These are phyloP conservation scores for Talaromyces pinophilus DNA, from an alignment of 2,329 filamentous ascomycete genomes.

Conservation along the genomic window DNA sequence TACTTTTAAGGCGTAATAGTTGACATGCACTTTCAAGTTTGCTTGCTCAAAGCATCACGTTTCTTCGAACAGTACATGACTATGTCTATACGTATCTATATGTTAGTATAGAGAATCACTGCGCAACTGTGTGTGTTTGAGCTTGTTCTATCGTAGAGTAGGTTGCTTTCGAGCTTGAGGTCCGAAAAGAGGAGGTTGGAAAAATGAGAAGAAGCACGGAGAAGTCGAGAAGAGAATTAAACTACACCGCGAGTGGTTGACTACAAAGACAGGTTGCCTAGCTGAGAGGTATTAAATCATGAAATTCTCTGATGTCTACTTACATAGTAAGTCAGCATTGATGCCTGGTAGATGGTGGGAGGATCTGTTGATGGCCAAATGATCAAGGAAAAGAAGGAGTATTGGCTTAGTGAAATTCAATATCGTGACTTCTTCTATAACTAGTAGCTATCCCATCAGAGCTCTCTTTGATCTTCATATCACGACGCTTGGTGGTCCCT, in stretches of 20 bases:
- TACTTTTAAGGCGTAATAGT: not conserved
- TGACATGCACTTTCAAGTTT: not conserved
- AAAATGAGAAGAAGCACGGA: not conserved
- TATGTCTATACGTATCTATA: not conserved
- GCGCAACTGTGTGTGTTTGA: no score
- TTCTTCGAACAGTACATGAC: not conserved
- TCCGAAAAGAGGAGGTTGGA: no score
- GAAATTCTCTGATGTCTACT: not conserved
- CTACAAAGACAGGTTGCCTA: not conserved
- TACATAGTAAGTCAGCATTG: not conserved
- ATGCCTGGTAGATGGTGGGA: not conserved
- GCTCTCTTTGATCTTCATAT: conserved; percentile 46
- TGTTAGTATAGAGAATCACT: not conserved
- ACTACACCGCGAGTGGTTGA: not conserved
- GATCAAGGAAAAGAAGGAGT: not conserved
- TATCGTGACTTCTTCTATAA: not conserved
- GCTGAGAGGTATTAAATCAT: not conserved
- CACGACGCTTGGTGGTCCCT: conserved; percentile 15
- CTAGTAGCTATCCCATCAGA: conserved; percentile 37
- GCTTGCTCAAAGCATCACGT: not conserved
- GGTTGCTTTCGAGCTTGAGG: no score
- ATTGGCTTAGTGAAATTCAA: no score
- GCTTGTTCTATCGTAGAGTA: no score
- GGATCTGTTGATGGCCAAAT: not conserved
- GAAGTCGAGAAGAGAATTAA: not conserved